A percentile compares a stretch with the other conserved stretches of the same genome.
Conservation (phyloP, 257 asterid genomes). For the Lycium ferocissimum region DNA sequence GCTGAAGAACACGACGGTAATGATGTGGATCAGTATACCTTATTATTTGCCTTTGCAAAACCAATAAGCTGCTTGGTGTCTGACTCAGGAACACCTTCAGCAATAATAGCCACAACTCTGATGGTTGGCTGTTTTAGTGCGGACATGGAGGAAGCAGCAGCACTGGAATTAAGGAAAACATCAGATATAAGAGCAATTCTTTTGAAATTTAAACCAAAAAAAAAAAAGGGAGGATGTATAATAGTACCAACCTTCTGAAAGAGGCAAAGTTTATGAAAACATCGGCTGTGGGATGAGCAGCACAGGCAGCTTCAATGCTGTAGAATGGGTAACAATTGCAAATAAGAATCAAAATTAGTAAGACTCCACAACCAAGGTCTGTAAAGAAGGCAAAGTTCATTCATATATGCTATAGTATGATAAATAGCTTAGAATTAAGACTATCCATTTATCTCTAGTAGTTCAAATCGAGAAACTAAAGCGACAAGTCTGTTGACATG, state of each 20-base stretch:
- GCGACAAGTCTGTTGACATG: neutral
- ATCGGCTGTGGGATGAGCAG: constrained; percentile 98
- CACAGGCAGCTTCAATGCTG: constrained; percentile 98
- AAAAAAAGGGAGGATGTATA: neutral
- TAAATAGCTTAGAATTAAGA: neutral
- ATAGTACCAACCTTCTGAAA: constrained; percentile 78
- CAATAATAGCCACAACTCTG: constrained; percentile 92
- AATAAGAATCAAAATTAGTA: neutral
- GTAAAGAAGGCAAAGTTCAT: constrained; percentile 18
- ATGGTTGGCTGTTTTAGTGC: constrained; percentile 97
- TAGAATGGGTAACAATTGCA: constrained; percentile 27
- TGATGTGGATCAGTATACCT: no score
- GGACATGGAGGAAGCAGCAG: constrained; percentile 96
- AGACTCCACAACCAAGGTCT: neutral
- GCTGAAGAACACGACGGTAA: no score
- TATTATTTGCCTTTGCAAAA: constrained; percentile 64
- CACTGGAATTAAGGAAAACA: constrained; percentile 58
- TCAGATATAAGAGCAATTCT: constrained; percentile 22
- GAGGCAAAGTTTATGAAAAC: constrained; percentile 99
- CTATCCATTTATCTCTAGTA: neutral
- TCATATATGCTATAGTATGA: constrained; percentile 1
- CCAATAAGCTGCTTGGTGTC: constrained; percentile 95
- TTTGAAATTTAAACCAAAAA: neutral
- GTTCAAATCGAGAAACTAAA: constrained; percentile 13
- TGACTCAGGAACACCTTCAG: constrained; percentile 97